Base-by-base conservation (phyloP, 2,329 filamentous ascomycete genomes). In the Neoascochyta sp. region DNA sequence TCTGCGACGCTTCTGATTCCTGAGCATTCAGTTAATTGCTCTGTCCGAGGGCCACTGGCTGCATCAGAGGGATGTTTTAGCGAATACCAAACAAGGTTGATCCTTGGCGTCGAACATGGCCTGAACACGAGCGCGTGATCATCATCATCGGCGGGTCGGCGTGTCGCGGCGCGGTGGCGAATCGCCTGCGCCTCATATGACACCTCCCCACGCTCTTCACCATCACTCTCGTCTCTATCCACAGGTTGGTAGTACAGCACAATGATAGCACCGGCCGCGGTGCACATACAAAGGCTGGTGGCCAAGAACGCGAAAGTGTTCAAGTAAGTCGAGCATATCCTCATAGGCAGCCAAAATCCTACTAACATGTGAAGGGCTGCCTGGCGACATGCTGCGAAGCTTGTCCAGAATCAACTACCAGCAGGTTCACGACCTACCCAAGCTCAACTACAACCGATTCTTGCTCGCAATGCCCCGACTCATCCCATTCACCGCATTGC, bases 401-500 rank as follows among this genome's bases (percentile, higher is more conserved):
- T 67, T 30, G 54, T 72, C 35, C 65, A 68, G 53, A 56, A 62
- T 34, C 65, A 68, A 35, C 50, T 73, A 28, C 60, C 63, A 31
- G 55, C 66, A 19, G 59, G 64, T 35, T 31, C 56, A 36, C 61
- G 66, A 33, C 64, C 71, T 38, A 52, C 66, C 12, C 57, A 68
- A 42, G 61, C 61, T 15, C 66, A 76, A 49, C 63, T 80, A 27
- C 72, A 83, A 54, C 78, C 79, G 11, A 67, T 76, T 15, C 74
- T 79, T 46, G 74, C 71, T 20, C 75, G 76, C 42, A 70, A 72
- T 43, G 63, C 69, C 16, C 67, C 71, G 7, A 70, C 70, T 22
- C 78, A 82, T 37, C 75, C 78, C 19, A 65, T 78, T 33, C 78
- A 78, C 52, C 77, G 75, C 22, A 67, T 74, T 37, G 79, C 79